Percentiles rank a stretch among this genome's conserved stretches.
These are phyloP conservation scores for Ceratobasidium sp. DNA, from an alignment of 1,284 basidiomycete species.

Conservation along the genomic window DNA sequence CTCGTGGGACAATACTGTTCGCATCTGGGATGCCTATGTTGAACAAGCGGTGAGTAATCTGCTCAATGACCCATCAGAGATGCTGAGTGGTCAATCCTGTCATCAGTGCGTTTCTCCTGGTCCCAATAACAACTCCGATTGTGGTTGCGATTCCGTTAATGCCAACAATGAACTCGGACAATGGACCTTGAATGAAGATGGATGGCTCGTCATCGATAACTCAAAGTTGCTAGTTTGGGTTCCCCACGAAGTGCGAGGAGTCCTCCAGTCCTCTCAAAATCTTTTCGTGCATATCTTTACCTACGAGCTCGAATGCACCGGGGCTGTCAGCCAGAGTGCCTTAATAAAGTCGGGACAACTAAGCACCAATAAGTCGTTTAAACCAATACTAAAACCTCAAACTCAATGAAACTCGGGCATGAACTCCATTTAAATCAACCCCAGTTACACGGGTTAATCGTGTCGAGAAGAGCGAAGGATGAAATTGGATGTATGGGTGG, in stretches of 20 bases:
- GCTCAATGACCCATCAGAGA: neutral
- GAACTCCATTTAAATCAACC: too few species aligned
- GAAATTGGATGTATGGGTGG: too few species aligned
- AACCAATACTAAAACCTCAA: too few species aligned
- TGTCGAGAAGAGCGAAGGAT: too few species aligned
- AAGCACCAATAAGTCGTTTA: too few species aligned
- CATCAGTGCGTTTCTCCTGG: neutral
- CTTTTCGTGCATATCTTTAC: too few species aligned
- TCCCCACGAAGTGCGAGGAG: constrained; percentile 6
- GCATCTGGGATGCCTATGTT: neutral
- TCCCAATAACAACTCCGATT: neutral
- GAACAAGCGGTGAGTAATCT: neutral
- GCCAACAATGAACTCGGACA: too few species aligned
- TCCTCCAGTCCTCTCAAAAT: neutral
- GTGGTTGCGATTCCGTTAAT: neutral
- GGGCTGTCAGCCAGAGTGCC: too few species aligned
- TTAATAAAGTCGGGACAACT: too few species aligned
- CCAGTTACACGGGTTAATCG: too few species aligned
- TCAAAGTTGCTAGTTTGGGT: neutral
- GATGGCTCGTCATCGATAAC: neutral
- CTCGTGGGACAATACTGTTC: neutral
- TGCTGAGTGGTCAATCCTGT: neutral
- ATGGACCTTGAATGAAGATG: constrained; percentile 3
- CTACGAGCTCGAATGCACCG: too few species aligned
- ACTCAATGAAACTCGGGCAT: too few species aligned